phyloP scores from a whole-genome alignment of 2,329 filamentous ascomycete genomes.

The Hirsutella rhossiliensis region DNA sequence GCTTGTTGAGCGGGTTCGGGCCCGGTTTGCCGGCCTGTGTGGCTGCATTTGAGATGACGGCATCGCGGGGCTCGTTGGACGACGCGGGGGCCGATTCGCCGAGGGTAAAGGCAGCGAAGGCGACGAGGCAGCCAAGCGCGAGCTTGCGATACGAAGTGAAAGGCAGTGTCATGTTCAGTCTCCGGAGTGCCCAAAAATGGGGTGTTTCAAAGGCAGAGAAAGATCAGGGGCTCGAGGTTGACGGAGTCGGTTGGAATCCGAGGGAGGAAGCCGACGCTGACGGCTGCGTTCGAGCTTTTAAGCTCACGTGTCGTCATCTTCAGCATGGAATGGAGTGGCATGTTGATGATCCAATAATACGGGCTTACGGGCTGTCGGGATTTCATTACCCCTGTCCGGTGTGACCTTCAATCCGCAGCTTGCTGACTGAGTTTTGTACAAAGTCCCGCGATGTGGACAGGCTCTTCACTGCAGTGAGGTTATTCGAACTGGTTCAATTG shows the following conservation, averaged over 20 bases:
- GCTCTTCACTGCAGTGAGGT: no score
- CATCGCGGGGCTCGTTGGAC: background rate
- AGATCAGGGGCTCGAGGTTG: background rate
- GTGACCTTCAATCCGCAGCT: no score
- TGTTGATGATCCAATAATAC: no score
- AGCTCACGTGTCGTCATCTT: background rate
- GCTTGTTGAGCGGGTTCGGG: constrained; percentile 9
- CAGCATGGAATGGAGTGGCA: no score
- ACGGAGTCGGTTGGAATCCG: no score
- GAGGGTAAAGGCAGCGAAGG: background rate
- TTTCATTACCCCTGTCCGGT: no score
- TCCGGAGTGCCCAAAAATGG: background rate
- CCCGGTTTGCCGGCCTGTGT: background rate
- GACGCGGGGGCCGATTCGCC: background rate
- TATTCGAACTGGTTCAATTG: no score
- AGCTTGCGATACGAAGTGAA: background rate
- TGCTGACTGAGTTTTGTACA: no score
- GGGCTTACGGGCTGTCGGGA: no score
- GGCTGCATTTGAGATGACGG: background rate
- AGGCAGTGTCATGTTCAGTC: background rate
- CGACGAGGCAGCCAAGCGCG: background rate
- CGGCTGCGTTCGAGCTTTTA: background rate
- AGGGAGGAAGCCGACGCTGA: background rate
- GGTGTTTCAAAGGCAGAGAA: background rate
- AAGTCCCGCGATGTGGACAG: no score